Percentiles rank a stretch among this genome's conserved stretches.
Conservation (phyloP, 495 filamentous ascomycete genomes). For the Cercophora scortea region DNA sequence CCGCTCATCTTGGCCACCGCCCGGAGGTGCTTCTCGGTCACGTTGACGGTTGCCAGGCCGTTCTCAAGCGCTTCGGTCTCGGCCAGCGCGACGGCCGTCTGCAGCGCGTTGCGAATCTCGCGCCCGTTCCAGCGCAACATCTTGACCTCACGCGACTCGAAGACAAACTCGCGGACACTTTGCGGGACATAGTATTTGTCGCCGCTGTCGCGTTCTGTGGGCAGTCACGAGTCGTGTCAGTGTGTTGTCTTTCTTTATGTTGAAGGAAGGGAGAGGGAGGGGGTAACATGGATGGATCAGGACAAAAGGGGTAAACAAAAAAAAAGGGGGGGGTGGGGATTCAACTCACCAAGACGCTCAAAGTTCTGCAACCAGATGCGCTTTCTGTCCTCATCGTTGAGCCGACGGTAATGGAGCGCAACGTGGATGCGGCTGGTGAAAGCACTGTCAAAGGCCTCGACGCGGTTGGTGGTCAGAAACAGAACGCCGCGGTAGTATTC, state of each 20-base stretch:
- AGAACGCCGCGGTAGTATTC: constrained; percentile 53
- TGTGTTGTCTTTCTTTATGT: too few species aligned
- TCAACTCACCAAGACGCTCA: constrained; percentile 18
- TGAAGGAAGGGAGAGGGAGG: too few species aligned
- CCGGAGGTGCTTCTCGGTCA: constrained; percentile 27
- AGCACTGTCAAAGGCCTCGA: constrained; percentile 40
- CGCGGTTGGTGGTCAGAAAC: constrained; percentile 52
- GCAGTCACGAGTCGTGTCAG: too few species aligned
- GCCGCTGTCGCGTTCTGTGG: constrained; percentile 20
- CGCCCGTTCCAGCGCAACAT: constrained; percentile 29
- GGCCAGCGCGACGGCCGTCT: constrained; percentile 36
- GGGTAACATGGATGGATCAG: too few species aligned
- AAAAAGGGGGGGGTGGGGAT: too few species aligned
- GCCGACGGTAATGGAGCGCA: constrained; percentile 30
- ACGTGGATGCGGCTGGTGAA: constrained; percentile 47
- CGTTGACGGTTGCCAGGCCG: constrained; percentile 16
- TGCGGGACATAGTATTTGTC: constrained; percentile 21
- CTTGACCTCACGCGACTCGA: constrained; percentile 18
- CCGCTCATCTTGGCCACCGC: constrained; percentile 32
- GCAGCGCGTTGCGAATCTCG: constrained; percentile 36
- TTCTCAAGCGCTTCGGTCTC: constrained; percentile 32
- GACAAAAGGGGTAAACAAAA: too few species aligned
- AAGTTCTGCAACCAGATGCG: constrained; percentile 34
- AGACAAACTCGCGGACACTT: constrained; percentile 22
- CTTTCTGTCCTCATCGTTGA: constrained; percentile 25